Percentiles rank a stretch among this genome's conserved stretches.
These are phyloP conservation scores for Arachis hypogaea DNA, from an alignment of 306 rosid genomes.

Conservation along the genomic window DNA sequence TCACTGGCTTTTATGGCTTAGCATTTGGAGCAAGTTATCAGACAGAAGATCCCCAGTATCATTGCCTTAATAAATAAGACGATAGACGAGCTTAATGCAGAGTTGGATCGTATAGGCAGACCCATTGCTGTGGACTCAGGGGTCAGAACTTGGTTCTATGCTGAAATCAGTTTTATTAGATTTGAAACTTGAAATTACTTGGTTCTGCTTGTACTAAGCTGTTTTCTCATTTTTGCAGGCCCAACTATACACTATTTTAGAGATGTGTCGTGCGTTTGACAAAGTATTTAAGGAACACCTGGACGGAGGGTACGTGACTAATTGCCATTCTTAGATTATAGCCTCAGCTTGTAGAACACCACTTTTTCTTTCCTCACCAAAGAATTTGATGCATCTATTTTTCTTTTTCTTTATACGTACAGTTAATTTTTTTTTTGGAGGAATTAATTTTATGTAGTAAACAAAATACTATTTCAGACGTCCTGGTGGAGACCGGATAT, in stretches of 20 bases:
- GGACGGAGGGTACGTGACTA: conserved; percentile 99
- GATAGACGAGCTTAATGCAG: conserved; percentile 90
- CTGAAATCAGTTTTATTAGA: conserved; percentile 32
- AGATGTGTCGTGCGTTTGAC: conserved; percentile 98
- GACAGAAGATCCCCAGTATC: conserved; percentile 98
- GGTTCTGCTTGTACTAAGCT: conserved; percentile 19
- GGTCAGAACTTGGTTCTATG: conserved; percentile 56
- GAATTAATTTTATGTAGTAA: conserved; percentile 23
- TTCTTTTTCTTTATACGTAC: neutral
- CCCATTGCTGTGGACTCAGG: conserved; percentile 94
- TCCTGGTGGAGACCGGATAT: conserved; percentile 98
- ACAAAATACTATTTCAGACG: conserved; percentile 59
- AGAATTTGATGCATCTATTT: conserved; percentile 1
- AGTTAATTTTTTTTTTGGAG: neutral
- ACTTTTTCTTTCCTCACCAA: conserved; percentile 1
- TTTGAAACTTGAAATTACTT: conserved; percentile 25
- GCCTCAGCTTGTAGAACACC: conserved; percentile 29
- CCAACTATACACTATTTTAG: conserved; percentile 92
- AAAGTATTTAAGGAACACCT: conserved; percentile 95
- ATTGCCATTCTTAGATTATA: conserved; percentile 33
- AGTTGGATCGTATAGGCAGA: conserved; percentile 97
- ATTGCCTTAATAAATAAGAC: conserved; percentile 92
- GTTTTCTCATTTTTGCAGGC: conserved; percentile 61
- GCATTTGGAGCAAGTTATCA: conserved; percentile 97
- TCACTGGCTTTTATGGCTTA: conserved; percentile 37